phyloP scores from a whole-genome alignment of 441 rosid species.

The Jatropha multifida region DNA sequence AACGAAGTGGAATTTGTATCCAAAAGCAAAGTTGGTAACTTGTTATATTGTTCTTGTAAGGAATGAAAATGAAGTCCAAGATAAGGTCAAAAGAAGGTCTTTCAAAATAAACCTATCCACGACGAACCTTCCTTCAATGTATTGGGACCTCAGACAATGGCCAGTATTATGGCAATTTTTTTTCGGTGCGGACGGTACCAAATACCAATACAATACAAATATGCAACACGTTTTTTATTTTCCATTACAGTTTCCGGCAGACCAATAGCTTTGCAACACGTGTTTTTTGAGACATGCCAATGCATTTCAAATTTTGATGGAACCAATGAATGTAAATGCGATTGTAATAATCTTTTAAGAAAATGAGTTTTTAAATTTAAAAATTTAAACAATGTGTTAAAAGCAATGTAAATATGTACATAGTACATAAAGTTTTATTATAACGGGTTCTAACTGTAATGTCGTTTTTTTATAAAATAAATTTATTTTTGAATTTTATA shows the following conservation, averaged over 20 bases:
- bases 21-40: not conserved
- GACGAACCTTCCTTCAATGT: not conserved
- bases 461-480: too few relatives aligned
- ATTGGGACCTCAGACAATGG: not conserved
- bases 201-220: not conserved
- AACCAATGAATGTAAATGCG: not conserved
- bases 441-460: too few relatives aligned
- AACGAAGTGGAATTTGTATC: not conserved
- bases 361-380: not conserved
- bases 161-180: not conserved
- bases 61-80: not conserved
- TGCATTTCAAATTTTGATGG: not conserved
- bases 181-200: not conserved
- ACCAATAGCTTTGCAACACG: not conserved
- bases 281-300: not conserved
- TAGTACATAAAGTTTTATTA: too few relatives aligned
- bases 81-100: not conserved
- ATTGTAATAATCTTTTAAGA: not conserved
- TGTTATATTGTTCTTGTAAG: not conserved
- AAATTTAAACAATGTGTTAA: too few relatives aligned
- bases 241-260: not conserved
- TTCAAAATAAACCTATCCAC: too few relatives aligned
- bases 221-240: conserved; percentile 4
- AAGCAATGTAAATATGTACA: too few relatives aligned
- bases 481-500: too few relatives aligned